Percentiles rank a stretch among this genome's conserved stretches.
phyloP scores from a whole-genome alignment of 805 yeast genomes.

The Pichia heedii region DNA sequence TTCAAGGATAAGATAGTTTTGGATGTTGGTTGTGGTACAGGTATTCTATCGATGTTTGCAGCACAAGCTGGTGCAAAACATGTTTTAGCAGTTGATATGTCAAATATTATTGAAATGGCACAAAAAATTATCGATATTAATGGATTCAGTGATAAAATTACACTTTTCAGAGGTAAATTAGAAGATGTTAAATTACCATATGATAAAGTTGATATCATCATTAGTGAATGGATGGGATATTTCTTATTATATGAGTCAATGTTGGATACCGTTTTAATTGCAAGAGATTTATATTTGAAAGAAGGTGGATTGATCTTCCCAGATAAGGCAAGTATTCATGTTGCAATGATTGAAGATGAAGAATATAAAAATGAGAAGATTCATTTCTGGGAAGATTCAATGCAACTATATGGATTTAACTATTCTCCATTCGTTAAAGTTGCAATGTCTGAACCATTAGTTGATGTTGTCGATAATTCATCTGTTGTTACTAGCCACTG shows the following conservation, averaged over 20 bases:
- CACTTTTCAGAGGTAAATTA: constrained; percentile 82
- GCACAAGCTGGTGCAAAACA: constrained; percentile 98
- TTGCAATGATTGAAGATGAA: constrained; percentile 90
- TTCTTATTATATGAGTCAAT: constrained; percentile 91
- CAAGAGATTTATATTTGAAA: constrained; percentile 81
- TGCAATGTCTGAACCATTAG: constrained; percentile 90
- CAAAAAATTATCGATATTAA: constrained; percentile 73
- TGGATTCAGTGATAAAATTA: constrained; percentile 79
- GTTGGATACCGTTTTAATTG: constrained; percentile 92
- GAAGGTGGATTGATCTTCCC: constrained; percentile 91
- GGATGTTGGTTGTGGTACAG: constrained; percentile 99
- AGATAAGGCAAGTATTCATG: constrained; percentile 80
- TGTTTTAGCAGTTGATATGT: constrained; percentile 96
- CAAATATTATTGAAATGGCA: constrained; percentile 96
- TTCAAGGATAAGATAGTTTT: constrained; percentile 91
- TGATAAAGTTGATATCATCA: constrained; percentile 84
- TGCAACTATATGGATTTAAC: constrained; percentile 83
- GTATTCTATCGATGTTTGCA: constrained; percentile 95
- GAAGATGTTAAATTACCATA: constrained; percentile 88
- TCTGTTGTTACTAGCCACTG: constrained; percentile 65
- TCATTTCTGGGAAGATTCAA: constrained; percentile 78
- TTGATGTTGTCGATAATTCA: constrained; percentile 80
- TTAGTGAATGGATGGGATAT: constrained; percentile 99
- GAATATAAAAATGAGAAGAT: constrained; percentile 87
- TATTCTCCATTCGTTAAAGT: constrained; percentile 81